Evolutionary conservation across 148 eudicot genomes (phyloP).

Genomic region (Polygonum maritimum): DNA sequence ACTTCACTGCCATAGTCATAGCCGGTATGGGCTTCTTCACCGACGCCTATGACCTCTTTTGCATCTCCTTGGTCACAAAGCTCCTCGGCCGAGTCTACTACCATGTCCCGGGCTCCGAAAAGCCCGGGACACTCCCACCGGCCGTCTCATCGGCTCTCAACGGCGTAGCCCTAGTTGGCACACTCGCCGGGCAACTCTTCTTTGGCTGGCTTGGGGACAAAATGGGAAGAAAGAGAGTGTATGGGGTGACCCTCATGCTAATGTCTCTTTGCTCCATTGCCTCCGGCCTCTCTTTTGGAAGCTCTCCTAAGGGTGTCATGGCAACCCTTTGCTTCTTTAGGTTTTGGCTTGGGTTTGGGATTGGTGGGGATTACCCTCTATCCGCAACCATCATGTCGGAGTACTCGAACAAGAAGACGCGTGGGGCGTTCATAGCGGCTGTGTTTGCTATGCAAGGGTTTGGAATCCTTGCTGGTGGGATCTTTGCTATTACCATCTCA

Average conservation of each 20-base stretch:
- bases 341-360: conserved; percentile 62
- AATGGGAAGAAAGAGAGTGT: conserved; percentile 50
- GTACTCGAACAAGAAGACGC: conserved; percentile 58
- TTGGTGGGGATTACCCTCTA: conserved; percentile 53
- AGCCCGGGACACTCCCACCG: conserved; percentile 55
- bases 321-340: conserved; percentile 49
- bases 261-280: conserved; percentile 44
- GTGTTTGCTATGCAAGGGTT: conserved; percentile 69
- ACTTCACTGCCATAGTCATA: conserved; percentile 52
- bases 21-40: conserved; percentile 72
- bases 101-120: conserved; percentile 21
- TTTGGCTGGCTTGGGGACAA: conserved; percentile 74
- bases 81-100: conserved; percentile 54
- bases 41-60: conserved; percentile 60
- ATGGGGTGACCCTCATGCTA: conserved; percentile 52
- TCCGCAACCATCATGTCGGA: conserved; percentile 67
- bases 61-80: conserved; percentile 54
- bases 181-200: conserved; percentile 54
- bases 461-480: conserved; percentile 51
- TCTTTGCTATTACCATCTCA: conserved; percentile 36
- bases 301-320: conserved; percentile 32
- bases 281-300: conserved; percentile 50
- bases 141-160: conserved; percentile 37
- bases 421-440: conserved; percentile 53
- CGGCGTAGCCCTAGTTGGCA: conserved; percentile 52